Evolutionary conservation across 2,329 filamentous ascomycete genomes (phyloP).

Genomic region (Phaeosphaeria sp.): DNA sequence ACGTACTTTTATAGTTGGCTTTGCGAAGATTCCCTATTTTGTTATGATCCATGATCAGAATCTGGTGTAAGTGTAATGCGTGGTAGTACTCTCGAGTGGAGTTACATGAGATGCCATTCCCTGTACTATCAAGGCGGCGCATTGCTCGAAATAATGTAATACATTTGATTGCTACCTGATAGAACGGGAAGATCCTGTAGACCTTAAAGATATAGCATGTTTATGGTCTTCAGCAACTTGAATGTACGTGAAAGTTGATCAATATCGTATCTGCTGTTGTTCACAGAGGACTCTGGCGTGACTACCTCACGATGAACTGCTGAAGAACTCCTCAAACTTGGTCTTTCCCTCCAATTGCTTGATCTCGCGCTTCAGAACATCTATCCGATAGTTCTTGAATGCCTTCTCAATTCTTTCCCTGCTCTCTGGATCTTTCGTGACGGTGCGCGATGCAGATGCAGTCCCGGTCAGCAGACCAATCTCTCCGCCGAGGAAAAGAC

Average conservation of each 20-base stretch:
- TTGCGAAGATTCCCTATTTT: too few relatives aligned
- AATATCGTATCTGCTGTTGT: neutral
- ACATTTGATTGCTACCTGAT: neutral
- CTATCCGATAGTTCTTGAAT: slow-evolving; percentile 67
- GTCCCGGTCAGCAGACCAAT: slow-evolving; percentile 65
- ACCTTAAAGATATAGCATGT: neutral
- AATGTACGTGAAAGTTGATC: neutral
- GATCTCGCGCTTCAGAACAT: slow-evolving; percentile 68
- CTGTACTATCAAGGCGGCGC: too few relatives aligned
- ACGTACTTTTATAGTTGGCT: too few relatives aligned
- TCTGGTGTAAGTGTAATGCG: too few relatives aligned
- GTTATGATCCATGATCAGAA: too few relatives aligned
- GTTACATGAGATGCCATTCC: too few relatives aligned
- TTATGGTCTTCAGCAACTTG: neutral
- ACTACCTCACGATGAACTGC: slow-evolving; percentile 1
- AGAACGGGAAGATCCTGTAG: neutral
- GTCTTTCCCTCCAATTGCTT: slow-evolving; percentile 59
- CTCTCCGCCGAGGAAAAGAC: slow-evolving; percentile 70
- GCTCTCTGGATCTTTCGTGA: slow-evolving; percentile 62
- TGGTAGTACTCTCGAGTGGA: too few relatives aligned
- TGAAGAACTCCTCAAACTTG: slow-evolving; percentile 39
- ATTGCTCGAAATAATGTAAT: too few relatives aligned
- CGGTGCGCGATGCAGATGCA: slow-evolving; percentile 59
- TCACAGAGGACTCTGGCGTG: neutral
- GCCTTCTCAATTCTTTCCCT: slow-evolving; percentile 67